Evolutionary conservation across 2,329 filamentous ascomycete genomes (phyloP).

Genomic region (Aspergillus sp.): DNA sequence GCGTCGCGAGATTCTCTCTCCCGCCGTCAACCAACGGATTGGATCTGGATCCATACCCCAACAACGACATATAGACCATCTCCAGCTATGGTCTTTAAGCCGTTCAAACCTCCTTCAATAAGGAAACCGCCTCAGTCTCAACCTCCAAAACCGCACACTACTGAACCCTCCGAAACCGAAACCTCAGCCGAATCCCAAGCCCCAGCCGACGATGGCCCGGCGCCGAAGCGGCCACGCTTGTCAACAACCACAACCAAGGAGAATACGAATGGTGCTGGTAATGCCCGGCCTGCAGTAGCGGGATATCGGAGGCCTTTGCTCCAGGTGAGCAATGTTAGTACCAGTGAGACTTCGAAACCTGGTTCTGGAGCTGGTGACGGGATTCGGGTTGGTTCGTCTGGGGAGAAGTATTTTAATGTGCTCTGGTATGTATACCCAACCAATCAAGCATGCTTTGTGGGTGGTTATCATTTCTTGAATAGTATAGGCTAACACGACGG

Average conservation of each 20-base stretch:
- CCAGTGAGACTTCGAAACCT: background rate
- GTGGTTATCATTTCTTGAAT: no score
- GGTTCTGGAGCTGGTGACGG: conserved; percentile 3
- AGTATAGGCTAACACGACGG: no score
- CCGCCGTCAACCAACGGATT: background rate
- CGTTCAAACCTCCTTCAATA: conserved; percentile 46
- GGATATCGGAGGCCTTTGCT: conserved; percentile 31
- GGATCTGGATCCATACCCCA: background rate
- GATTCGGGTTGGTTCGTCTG: conserved; percentile 11
- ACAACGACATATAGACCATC: conserved; percentile 7
- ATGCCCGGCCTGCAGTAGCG: conserved; percentile 10
- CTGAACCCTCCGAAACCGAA: conserved; percentile 3
- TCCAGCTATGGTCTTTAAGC: conserved; percentile 44
- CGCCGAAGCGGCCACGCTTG: conserved; percentile 40
- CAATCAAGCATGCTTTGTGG: no score
- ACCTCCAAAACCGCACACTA: background rate
- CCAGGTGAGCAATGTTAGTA: conserved; percentile 28
- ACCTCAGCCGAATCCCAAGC: conserved; percentile 4
- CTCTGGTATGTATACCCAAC: conserved; percentile 38
- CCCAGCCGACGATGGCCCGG: conserved; percentile 14
- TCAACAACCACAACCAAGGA: conserved; percentile 15
- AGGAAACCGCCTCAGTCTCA: conserved; percentile 27
- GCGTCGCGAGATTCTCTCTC: background rate
- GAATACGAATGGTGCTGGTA: conserved; percentile 5
- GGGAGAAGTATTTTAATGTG: conserved; percentile 47